Base-by-base conservation (phyloP, 495 filamentous ascomycete species). In the Penicillium waksmanii region DNA sequence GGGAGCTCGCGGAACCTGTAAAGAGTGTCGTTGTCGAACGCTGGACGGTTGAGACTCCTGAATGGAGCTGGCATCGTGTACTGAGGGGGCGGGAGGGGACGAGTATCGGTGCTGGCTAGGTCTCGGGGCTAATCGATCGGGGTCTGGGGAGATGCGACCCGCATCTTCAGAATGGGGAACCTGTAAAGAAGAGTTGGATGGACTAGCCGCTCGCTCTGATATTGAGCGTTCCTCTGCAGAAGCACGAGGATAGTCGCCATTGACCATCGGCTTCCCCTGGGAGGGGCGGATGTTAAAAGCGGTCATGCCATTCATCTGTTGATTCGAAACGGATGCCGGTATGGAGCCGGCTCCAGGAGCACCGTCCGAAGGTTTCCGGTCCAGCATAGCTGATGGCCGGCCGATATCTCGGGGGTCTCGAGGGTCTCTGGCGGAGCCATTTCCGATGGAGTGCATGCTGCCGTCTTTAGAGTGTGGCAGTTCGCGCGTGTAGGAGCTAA, bases 1-100 rank as follows among this genome's bases (percentile, higher is more conserved):
- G n/a, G 78, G 74, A 1, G 75, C 68, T 64, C 75, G 87, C 81
- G 60, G 95, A 2, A 98, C 92, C 71, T 98, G 92, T 27, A 98
- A 74, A 0, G 94, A 97, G 74, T 97, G 90, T 56, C 95, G 87
- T 51, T 98, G 92, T 67, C 88, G 87, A 54, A 92, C 47, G 76
- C 61, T 81, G 67, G 60, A 76, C 33, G 77, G 75, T 15, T 80
- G 67, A 12, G 78, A 70, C n/a, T 79, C 43, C 76, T 72, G 54
- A 75, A 68, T 71, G 19, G 77, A 64, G 56, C 72, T 73, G 15
- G 75, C 72, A 13, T 79, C 75, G 23, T 76, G 66, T 31, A 75
- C 70, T 8, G 81, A 66, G 46, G 87, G 77, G n/a, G 82, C 76
- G 0, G 92, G 85, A 15, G 91, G 90, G 6, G 91, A 92, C 7